Conservation (phyloP, 2,329 filamentous ascomycete species). For the Xylariales sp. region DNA sequence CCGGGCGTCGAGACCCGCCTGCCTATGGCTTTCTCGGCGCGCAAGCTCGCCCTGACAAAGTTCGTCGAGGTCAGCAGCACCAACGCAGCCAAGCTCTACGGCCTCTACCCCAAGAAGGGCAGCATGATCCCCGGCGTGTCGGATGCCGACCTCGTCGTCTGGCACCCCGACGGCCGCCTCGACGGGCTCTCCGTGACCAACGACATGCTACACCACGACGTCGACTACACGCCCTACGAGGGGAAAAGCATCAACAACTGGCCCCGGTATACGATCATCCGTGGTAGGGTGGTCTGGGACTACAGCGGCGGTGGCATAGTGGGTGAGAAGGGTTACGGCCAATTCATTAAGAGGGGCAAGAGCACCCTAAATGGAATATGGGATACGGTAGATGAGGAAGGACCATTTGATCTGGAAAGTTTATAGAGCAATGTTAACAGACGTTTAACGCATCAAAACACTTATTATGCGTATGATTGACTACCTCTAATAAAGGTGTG, state of each 20-base stretch:
- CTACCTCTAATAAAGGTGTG: too few species aligned
- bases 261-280: conserved; percentile 56
- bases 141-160: conserved; percentile 55
- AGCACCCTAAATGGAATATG: conserved; percentile 13
- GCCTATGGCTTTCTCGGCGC: conserved; percentile 36
- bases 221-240: conserved; percentile 61
- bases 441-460: too few species aligned
- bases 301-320: conserved; percentile 45
- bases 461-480: too few species aligned
- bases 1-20: conserved; percentile 55
- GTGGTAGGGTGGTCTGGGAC: conserved; percentile 56
- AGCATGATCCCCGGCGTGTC: conserved; percentile 41
- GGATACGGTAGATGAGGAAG: conserved; percentile 24
- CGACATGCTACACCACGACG: conserved; percentile 53
- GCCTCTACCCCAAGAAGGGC: conserved; percentile 47
- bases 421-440: too few species aligned
- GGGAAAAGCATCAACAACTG: conserved; percentile 52
- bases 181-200: conserved; percentile 43
- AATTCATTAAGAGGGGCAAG: conserved; percentile 12
- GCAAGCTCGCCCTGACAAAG: conserved; percentile 36
- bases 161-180: conserved; percentile 44
- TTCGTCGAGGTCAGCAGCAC: conserved; percentile 52
- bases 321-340: conserved; percentile 23
- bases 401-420: conserved; percentile 25
- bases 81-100: conserved; percentile 55